phyloP scores from a whole-genome alignment of 2,329 filamentous ascomycete genomes.

The Aspergillus uvarum region DNA sequence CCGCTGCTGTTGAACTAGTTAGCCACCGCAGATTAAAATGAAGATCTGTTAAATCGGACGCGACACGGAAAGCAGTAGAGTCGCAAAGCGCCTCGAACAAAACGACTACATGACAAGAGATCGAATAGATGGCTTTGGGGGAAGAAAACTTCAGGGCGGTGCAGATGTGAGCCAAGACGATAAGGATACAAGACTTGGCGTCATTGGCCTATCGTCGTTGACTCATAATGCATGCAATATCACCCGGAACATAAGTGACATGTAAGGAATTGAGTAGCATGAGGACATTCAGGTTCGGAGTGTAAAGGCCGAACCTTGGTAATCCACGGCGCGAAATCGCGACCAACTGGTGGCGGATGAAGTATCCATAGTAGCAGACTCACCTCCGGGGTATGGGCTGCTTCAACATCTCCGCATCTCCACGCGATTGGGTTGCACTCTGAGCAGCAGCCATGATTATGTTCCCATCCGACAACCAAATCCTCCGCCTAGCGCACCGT shows the following conservation, averaged over 20 bases:
- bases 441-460: conserved; percentile 44
- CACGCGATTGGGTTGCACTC: conserved; percentile 51
- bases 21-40: conserved; percentile 22
- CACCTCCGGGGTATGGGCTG: conserved; percentile 61
- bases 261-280: not conserved
- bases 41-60: not conserved
- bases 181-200: not conserved
- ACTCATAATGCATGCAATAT: not conserved
- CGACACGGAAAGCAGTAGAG: not conserved
- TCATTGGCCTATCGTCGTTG: not conserved
- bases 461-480: conserved; percentile 37
- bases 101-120: not conserved
- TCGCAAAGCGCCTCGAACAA: not conserved
- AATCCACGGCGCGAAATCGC: not conserved
- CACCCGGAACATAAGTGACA: not conserved
- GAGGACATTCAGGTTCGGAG: not conserved
- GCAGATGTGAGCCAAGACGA: not conserved
- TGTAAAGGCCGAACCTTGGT: not conserved
- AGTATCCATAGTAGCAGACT: conserved; percentile 34
- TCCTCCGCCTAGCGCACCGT: conserved; percentile 16
- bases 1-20: conserved; percentile 28
- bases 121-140: not conserved
- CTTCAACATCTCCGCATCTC: conserved; percentile 58
- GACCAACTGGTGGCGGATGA: not conserved
- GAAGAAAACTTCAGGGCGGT: not conserved